A percentile compares a stretch with the other conserved stretches of the same genome.
Conservation (phyloP, 495 filamentous ascomycete genomes). For the Sporormia fimetaria region DNA sequence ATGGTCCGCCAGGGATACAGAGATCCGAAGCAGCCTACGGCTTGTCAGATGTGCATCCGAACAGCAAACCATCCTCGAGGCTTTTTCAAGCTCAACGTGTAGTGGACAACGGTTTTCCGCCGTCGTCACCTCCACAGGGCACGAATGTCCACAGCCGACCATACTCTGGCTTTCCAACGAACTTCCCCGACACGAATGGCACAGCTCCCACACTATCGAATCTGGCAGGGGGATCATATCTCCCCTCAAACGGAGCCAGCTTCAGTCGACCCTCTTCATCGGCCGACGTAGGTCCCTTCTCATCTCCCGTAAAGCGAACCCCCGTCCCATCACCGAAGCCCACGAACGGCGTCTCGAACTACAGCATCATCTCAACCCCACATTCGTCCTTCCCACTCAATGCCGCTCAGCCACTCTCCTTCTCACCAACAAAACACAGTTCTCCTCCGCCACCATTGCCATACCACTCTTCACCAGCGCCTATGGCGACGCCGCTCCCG, state of each 20-base stretch:
- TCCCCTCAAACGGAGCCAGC: conserved; percentile 5
- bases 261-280: conserved; percentile 19
- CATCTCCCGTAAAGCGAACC: conserved; percentile 22
- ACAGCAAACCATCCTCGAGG: conserved; percentile 1
- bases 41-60: conserved; percentile 7
- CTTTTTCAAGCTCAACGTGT: too few species aligned
- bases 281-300: not conserved
- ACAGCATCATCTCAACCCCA: conserved; percentile 18
- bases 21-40: conserved; percentile 20
- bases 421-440: conserved; percentile 24
- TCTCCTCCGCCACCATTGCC: conserved; percentile 11
- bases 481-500: conserved; percentile 22
- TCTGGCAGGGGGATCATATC: conserved; percentile 3
- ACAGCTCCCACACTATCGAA: conserved; percentile 7
- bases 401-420: conserved; percentile 11
- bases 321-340: conserved; percentile 21
- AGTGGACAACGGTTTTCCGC: conserved; percentile 16
- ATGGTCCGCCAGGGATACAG: conserved; percentile 26
- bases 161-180: conserved; percentile 4
- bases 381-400: conserved; percentile 22
- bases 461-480: conserved; percentile 4
- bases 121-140: conserved; percentile 18
- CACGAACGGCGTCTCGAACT: conserved; percentile 11
- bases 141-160: conserved; percentile 10
- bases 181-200: conserved; percentile 1